A percentile compares a stretch with the other conserved stretches of the same genome.
These are phyloP conservation scores for Eimeria acervulina DNA, from an alignment of 169 alveolate species.

Conservation along the genomic window DNA sequence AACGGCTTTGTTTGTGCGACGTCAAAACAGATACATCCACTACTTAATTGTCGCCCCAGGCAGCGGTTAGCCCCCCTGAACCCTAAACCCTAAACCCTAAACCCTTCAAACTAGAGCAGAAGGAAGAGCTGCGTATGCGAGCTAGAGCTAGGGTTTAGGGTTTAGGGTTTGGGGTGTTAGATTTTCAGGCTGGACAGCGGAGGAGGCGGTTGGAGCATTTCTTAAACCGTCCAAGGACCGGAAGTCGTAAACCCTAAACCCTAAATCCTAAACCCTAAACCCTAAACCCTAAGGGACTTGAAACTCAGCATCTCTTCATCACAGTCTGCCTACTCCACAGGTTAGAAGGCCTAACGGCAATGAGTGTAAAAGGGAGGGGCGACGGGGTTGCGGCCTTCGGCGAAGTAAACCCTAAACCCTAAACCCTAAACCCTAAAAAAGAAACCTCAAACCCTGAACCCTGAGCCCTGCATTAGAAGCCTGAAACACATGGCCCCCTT, in stretches of 20 bases:
- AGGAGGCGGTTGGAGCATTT: neutral
- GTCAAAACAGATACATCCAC: neutral
- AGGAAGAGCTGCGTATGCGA: neutral
- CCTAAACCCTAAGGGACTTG: neutral
- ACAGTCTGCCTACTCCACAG: neutral
- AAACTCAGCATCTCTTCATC: neutral
- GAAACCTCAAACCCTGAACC: neutral
- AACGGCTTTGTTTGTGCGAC: neutral
- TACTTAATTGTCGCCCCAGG: slow-evolving; percentile 28
- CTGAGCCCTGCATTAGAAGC: neutral
- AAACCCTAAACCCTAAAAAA: neutral
- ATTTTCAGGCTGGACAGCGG: slow-evolving; percentile 1
- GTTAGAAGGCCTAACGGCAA: slow-evolving; percentile 5
- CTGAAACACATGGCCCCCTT: neutral
- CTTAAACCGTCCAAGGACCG: neutral
- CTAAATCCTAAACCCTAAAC: neutral
- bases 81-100: slow-evolving; percentile 28
- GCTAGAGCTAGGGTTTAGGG: slow-evolving; percentile 3
- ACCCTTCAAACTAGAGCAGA: neutral
- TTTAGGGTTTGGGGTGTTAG: slow-evolving; percentile 21
- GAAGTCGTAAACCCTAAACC: slow-evolving; percentile 15
- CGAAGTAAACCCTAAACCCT: slow-evolving; percentile 11
- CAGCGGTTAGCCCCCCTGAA: neutral
- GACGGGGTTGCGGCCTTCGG: slow-evolving; percentile 13
- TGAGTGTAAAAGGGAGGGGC: neutral